These are phyloP conservation scores for Pseudogymnoascus sp. DNA, from an alignment of 2,329 filamentous ascomycete species.

Conservation along the genomic window DNA sequence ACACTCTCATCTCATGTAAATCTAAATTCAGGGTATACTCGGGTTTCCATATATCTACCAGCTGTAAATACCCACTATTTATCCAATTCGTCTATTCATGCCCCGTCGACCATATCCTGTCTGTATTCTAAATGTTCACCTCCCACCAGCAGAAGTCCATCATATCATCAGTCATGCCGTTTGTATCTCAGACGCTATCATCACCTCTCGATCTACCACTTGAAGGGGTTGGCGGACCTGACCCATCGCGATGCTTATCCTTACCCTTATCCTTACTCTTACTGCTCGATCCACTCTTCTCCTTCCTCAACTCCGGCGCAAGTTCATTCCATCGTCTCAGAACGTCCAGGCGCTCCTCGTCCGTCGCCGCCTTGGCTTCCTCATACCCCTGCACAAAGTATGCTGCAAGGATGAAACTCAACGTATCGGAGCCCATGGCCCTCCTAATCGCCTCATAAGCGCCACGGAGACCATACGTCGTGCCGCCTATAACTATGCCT, in stretches of 20 bases:
- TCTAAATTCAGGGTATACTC: not conserved
- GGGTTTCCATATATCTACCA: not conserved
- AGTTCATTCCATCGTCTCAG: constrained; percentile 22
- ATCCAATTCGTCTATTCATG: not conserved
- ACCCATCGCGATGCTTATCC: not conserved
- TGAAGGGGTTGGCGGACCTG: not conserved
- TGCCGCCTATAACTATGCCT: constrained; percentile 15
- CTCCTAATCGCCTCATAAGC: constrained; percentile 22
- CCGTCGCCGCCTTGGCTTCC: constrained; percentile 18
- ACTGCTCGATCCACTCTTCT: constrained; percentile 10
- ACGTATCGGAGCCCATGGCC: constrained; percentile 18
- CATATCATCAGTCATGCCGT: not conserved
- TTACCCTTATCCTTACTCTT: constrained; percentile 11
- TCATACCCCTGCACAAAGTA: constrained; percentile 24
- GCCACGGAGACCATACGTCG: constrained; percentile 19
- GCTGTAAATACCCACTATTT: not conserved
- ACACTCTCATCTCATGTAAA: not conserved
- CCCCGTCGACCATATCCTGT: not conserved
- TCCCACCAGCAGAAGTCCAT: not conserved
- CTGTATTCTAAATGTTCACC: not conserved
- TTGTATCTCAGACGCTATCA: not conserved
- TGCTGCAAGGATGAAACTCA: constrained; percentile 26
- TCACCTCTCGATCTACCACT: not conserved
- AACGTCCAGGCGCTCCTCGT: constrained; percentile 22
- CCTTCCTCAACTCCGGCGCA: constrained; percentile 15